Conservation (phyloP, 2,329 filamentous ascomycete species). For the Chrysosporium queenslandicum region DNA sequence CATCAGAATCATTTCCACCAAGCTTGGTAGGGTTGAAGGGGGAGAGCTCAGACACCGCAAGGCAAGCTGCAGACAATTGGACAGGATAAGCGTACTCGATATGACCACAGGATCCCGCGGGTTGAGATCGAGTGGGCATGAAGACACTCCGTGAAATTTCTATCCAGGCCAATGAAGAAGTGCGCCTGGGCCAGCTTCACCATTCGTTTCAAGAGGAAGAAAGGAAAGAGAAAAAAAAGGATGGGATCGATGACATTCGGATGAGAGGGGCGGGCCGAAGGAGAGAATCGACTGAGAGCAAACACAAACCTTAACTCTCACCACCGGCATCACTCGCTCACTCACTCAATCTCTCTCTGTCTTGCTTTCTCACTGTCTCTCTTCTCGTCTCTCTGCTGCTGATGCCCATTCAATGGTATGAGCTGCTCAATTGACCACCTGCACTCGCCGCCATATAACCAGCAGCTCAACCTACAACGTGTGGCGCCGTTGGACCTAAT, state of each 20-base stretch:
- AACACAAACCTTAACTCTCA: neutral
- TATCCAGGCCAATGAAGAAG: neutral
- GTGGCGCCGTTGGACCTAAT: no score
- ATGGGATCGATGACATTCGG: neutral
- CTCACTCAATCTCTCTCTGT: neutral
- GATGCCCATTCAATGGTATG: neutral
- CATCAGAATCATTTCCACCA: neutral
- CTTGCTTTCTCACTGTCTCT: neutral
- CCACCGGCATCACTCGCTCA: neutral
- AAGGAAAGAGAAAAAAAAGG: neutral
- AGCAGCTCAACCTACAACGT: no score
- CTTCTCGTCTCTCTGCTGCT: neutral
- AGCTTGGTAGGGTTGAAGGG: neutral
- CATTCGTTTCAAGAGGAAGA: neutral
- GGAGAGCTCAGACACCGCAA: neutral
- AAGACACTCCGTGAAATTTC: neutral
- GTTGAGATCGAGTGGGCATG: neutral
- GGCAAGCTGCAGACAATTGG: neutral
- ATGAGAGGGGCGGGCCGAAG: neutral
- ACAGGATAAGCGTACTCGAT: neutral
- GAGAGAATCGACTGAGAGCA: neutral
- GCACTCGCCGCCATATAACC: no score
- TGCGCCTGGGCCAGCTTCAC: neutral
- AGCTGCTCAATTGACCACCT: no score
- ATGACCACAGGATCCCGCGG: neutral